Evolutionary conservation across 495 filamentous ascomycete genomes (phyloP).

Genomic region (Hyphodiscus hymeniophilus): DNA sequence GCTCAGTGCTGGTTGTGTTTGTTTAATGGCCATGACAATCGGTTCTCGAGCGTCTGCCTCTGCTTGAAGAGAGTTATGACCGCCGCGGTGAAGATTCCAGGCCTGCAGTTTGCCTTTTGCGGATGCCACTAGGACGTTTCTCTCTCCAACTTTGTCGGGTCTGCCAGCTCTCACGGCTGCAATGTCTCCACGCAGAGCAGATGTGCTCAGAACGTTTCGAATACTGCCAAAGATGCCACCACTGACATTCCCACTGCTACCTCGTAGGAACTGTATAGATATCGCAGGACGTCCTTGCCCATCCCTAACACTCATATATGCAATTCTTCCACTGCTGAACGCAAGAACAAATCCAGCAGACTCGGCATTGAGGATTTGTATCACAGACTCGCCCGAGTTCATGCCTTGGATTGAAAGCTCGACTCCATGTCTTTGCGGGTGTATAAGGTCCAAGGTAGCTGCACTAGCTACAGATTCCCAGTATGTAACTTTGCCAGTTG

Average conservation of each 20-base stretch:
- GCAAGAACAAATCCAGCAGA: slow-evolving; percentile 73
- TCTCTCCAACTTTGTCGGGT: slow-evolving; percentile 68
- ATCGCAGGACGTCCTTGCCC: slow-evolving; percentile 77
- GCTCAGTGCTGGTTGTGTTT: slow-evolving; percentile 13
- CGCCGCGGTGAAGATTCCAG: slow-evolving; percentile 83
- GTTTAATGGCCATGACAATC: slow-evolving; percentile 28
- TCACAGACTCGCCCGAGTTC: slow-evolving; percentile 68
- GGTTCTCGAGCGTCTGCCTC: slow-evolving; percentile 30
- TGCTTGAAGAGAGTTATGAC: slow-evolving; percentile 37
- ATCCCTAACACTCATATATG: slow-evolving; percentile 78
- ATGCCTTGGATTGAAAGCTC: slow-evolving; percentile 65
- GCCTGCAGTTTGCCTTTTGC: slow-evolving; percentile 64
- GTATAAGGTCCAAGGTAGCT: slow-evolving; percentile 57
- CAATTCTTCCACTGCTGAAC: slow-evolving; percentile 76
- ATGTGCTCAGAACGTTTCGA: slow-evolving; percentile 58
- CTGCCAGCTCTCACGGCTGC: slow-evolving; percentile 64
- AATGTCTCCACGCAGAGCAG: slow-evolving; percentile 62
- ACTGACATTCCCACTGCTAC: slow-evolving; percentile 32
- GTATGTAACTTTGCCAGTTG: slow-evolving; percentile 76
- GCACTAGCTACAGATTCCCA: slow-evolving; percentile 91
- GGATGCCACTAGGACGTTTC: slow-evolving; percentile 72
- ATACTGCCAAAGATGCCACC: slow-evolving; percentile 70
- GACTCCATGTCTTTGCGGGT: slow-evolving; percentile 68
- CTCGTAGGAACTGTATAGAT: slow-evolving; percentile 59
- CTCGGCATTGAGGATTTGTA: slow-evolving; percentile 70